Base-by-base conservation (phyloP, 768 basidiomycete species). In the Boletus rufocinnamomeus region DNA sequence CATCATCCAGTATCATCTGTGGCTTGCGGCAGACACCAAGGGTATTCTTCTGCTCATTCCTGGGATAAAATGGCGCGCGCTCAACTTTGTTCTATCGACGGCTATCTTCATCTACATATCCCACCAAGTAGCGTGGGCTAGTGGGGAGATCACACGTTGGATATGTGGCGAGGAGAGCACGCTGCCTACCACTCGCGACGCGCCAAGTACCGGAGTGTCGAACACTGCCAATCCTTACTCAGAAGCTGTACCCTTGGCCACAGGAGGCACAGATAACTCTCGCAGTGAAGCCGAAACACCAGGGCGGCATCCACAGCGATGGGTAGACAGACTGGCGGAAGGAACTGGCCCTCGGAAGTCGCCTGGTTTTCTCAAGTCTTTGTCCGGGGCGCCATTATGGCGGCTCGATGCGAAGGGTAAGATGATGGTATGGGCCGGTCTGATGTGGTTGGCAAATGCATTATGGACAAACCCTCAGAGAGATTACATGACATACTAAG, bases 1-100 rank as follows among this genome's bases (percentile, higher is more conserved):
- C 72, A 89, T 95, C 67, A 83, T 95, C 57, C 93, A 96, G 69
- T 95, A 87, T 71, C 93, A 92, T 66, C 75, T 91, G 45, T 94
- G 91, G 91, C 78, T 94, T 35, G 93, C 89, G 0, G 89, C 81
- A 4, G 91, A 94, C 66, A 91, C 88, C 34, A 89, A 89, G 70
- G 89, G 90, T 19, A 79, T 95, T 57, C 79, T 96, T 25, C 73
- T 93, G 49, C 81, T 95, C 50, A 76, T 95, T 45, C 92, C 92
- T 0, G 88, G 90, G 16, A 84, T 84, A 1, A 73, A 70, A 45
- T 89, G 87, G 82, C 82, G 93, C 28, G 80, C 84, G n/a, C 47
- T 90, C 64, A 97, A 95, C 72, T 83, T 94, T 59, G 68, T 91
- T 30, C 64, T 95, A 47, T 88, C 91, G 17, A 85, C 86, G 17